Base-by-base conservation (phyloP, 208 protist genomes). In the Leishmania braziliensis region DNA sequence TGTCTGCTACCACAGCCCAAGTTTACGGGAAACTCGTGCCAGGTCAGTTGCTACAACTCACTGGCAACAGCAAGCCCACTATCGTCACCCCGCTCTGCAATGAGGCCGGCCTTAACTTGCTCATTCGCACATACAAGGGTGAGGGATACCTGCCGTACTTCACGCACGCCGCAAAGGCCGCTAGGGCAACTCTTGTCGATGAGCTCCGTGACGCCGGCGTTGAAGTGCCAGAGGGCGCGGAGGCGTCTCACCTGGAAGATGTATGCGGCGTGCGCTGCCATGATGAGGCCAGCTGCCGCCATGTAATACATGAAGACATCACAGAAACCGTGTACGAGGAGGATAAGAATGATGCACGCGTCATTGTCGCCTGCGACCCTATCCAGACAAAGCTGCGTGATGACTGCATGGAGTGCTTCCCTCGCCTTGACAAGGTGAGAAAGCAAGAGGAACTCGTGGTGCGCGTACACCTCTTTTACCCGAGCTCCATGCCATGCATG, bases 341-440 rank as follows among this genome's bases (percentile, higher is more conserved):
- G 33, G 60, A 46, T 23, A 63, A 72, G 1, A 12, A 78, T n/a
- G 51, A 56, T 16, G 10, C n/a, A n/a, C 75, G 75, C 75, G 80
- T 53, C 50, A 70, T 80, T 33, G 70, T 84, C 23, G 75, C 75
- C 9, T 84, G 81, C 75, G 75, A 84, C 36, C 75, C 75, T 16
- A 60, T 76, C 16, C 75, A 80, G 29, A 77, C 81, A 23, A 77
- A 77, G 18, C 50, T 84, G 18, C 75, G 81, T 20, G 81, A 84
- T 26, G 81, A 84, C 81, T 72, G 75, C 36, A 36, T 77, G 54
- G 81, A 84, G 56, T 84, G 75, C 56, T 76, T 80, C 54, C 81
- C 81, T 5, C 69, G 75, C 33, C 50, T 68, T 26, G 58, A 56
- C 62, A 36, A 51, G 56, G 16, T n/a, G 20, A 51, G 2, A 2